Evolutionary conservation across 164 flowering plant genomes (phyloP).

Genomic region (Vitis rotundifolia): DNA sequence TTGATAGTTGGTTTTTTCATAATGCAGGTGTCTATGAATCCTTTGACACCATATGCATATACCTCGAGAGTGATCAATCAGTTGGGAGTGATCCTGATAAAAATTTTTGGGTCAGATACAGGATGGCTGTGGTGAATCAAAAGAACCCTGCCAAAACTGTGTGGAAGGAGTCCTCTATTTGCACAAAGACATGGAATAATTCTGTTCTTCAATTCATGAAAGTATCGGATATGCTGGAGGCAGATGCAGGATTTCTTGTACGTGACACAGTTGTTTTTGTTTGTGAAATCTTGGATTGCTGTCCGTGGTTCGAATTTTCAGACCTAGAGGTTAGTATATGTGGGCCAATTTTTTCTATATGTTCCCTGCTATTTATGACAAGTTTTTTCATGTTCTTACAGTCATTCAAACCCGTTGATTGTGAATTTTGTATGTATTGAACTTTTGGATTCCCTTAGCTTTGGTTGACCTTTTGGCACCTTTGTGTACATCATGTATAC

Average conservation of each 20-base stretch:
- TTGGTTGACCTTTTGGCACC: too few relatives aligned
- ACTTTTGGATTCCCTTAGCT: background rate
- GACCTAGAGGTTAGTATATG: conserved; percentile 80
- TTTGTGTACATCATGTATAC: too few relatives aligned
- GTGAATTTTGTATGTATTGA: background rate
- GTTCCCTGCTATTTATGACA: background rate
- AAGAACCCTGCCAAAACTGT: conserved; percentile 87
- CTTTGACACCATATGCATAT: conserved; percentile 95
- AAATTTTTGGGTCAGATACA: conserved; percentile 96
- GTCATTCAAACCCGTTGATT: background rate
- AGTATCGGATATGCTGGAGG: conserved; percentile 97
- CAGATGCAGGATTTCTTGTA: conserved; percentile 90
- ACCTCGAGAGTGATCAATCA: conserved; percentile 96
- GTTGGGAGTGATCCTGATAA: conserved; percentile 88
- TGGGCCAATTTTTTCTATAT: background rate
- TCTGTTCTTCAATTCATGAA: conserved; percentile 99
- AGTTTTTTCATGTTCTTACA: background rate
- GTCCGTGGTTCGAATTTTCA: conserved; percentile 99
- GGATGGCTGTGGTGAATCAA: conserved; percentile 93
- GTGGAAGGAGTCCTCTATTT: conserved; percentile 97
- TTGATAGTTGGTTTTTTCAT: conserved; percentile 14
- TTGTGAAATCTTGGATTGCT: conserved; percentile 96
- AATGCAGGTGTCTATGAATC: conserved; percentile 88
- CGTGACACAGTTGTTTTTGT: conserved; percentile 97
- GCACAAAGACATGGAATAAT: conserved; percentile 99